Evolutionary conservation across 208 protist genomes (phyloP).

Genomic region (Trypanosoma scelopori): DNA sequence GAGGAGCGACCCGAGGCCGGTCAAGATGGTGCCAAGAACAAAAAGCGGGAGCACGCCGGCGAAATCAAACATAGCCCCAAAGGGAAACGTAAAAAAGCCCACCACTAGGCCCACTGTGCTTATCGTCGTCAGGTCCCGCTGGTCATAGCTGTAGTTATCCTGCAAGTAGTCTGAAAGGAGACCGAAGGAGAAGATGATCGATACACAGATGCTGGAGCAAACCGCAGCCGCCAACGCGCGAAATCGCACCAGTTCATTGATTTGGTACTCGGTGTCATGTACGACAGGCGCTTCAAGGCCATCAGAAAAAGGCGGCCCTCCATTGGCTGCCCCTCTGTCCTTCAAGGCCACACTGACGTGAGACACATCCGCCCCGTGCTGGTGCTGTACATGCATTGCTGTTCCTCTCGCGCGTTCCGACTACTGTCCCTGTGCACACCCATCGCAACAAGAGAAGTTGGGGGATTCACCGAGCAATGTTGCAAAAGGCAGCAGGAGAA

Average conservation of each 20-base stretch:
- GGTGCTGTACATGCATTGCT: no score
- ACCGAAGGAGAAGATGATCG: constrained; percentile 8
- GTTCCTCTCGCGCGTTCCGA: no score
- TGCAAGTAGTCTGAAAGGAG: constrained; percentile 3
- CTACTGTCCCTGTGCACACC: no score
- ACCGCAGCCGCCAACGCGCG: neutral
- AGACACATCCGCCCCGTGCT: no score
- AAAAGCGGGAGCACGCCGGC: constrained; percentile 3
- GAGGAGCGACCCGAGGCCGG: constrained; percentile 27
- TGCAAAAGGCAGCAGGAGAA: no score
- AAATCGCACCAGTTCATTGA: neutral
- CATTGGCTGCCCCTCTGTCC: no score
- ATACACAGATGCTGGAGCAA: constrained; percentile 6
- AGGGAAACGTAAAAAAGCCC: constrained; percentile 5
- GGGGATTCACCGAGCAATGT: no score
- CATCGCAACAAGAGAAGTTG: no score
- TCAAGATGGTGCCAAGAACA: constrained; percentile 4
- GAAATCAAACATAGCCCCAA: constrained; percentile 16
- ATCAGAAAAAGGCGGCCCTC: no score
- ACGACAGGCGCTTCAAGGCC: no score
- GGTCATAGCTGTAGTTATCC: constrained; percentile 11
- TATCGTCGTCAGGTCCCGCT: constrained; percentile 19
- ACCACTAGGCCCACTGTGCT: constrained; percentile 17
- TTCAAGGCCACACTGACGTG: no score
- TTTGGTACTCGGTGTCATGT: no score